phyloP scores from a whole-genome alignment of 768 basidiomycete species.

The Macrolepiota dolichaula region DNA sequence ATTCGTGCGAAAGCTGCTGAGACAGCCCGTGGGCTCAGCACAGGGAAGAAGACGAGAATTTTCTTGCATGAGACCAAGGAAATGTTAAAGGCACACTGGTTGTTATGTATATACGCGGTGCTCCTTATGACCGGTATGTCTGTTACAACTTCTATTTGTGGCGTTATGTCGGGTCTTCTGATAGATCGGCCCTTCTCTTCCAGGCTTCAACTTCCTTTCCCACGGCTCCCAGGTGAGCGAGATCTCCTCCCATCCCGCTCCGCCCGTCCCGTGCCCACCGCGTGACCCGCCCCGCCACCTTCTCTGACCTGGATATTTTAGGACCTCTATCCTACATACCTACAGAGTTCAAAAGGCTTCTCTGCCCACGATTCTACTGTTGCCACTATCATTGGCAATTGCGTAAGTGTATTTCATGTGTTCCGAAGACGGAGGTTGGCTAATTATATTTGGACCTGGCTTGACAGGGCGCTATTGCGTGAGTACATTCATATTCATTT shows the following conservation, averaged over 20 bases:
- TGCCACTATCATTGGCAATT: constrained; percentile 81
- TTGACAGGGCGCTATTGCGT: constrained; percentile 37
- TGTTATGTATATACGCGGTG: constrained; percentile 79
- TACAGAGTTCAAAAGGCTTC: constrained; percentile 62
- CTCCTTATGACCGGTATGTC: constrained; percentile 67
- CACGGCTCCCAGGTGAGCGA: constrained; percentile 60
- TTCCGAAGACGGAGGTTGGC: neutral
- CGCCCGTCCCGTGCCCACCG: neutral
- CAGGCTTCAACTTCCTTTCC: constrained; percentile 75
- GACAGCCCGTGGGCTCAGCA: constrained; percentile 52
- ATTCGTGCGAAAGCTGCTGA: constrained; percentile 58
- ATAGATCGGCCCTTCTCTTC: neutral
- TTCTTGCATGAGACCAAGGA: constrained; percentile 71
- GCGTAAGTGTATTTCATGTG: constrained; percentile 30
- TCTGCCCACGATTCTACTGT: constrained; percentile 53
- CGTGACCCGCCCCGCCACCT: neutral
- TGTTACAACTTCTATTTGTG: neutral
- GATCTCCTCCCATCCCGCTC: neutral
- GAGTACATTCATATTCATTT: constrained; percentile 11
- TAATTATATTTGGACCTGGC: neutral
- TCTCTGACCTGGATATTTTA: constrained; percentile 19
- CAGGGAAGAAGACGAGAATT: constrained; percentile 55
- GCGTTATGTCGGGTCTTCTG: neutral
- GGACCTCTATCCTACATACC: constrained; percentile 81
- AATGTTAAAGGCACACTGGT: constrained; percentile 84